Base-by-base conservation (phyloP, 176 grass and related monocot species). In the Cymbopogon citratus region DNA sequence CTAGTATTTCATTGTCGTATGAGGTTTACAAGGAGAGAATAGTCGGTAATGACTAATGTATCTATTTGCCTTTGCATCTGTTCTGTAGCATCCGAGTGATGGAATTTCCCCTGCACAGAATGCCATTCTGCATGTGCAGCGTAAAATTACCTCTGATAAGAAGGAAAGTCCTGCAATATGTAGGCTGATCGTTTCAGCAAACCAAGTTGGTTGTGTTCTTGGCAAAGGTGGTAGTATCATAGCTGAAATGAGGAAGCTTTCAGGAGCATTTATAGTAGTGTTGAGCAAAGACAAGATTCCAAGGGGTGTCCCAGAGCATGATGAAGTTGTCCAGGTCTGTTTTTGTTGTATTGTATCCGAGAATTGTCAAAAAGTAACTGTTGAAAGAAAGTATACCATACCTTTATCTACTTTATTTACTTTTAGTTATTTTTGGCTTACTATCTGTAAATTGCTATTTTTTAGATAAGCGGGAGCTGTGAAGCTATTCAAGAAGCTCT, bases 191-290 rank as follows among this genome's bases (percentile, higher is more conserved):
- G 73, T 95, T 88, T 77, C 85, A 39, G 80, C 91, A n/a, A 95
- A 87, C 77, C 96, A 99, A 77, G 89, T 89, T 71, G 93, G 96
- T 56, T 99, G 93, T 69, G 85, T 99, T 77, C 91, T 99, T 43
- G 96, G 93, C 66, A 99, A 95, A 86, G 96, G 93, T 45, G 96
- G 96, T 51, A 75, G 81, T 75, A 89, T 99, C 52, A 93, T 99
- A 60, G 60, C 93, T 81, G 93, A 99, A 87, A 95, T 99, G 93
- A 95, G 96, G 89, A 99, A 95, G 77, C 80, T 90, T 68, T 93
- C 96, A 74, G 81, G 87, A 80, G 96, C 96, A 71, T 90, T 91
- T 66, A 93, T 99, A 80, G 61, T 94, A 61, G 90, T 99, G 71
- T 40, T 93, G 72, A 77, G 84, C 63, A 95, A 95, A 91, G 93